phyloP scores from a whole-genome alignment of 2,329 filamentous ascomycete genomes.

The Cucurbitaria berberidis region DNA sequence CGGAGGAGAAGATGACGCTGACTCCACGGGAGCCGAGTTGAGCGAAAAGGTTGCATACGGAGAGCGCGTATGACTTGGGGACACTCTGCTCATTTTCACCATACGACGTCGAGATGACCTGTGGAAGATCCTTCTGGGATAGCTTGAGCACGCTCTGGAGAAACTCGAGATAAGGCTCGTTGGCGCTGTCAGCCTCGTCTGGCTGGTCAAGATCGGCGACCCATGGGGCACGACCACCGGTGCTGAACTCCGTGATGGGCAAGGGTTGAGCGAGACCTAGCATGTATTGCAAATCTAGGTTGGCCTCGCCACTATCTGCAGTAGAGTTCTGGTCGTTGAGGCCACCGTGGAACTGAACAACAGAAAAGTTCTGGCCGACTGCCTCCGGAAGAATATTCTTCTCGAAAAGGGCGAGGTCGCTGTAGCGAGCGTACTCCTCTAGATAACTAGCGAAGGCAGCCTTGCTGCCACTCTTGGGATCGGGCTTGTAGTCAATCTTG shows the following conservation, averaged over 20 bases:
- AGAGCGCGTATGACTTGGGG: constrained; percentile 64
- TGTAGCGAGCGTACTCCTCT: constrained; percentile 57
- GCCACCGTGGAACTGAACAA: constrained; percentile 37
- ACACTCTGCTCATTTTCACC: constrained; percentile 70
- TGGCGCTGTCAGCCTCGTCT: constrained; percentile 54
- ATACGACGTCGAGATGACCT: constrained; percentile 69
- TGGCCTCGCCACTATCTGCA: constrained; percentile 58
- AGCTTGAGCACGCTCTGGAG: constrained; percentile 63
- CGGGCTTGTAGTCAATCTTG: constrained; percentile 57
- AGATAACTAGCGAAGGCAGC: constrained; percentile 61
- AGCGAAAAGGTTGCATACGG: constrained; percentile 67
- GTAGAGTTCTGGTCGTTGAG: constrained; percentile 30
- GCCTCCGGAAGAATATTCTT: constrained; percentile 44
- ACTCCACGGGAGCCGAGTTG: constrained; percentile 71
- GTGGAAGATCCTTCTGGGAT: constrained; percentile 59
- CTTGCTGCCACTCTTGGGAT: constrained; percentile 54
- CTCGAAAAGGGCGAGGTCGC: constrained; percentile 54
- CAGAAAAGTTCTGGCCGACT: constrained; percentile 54
- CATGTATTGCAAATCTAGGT: constrained; percentile 68
- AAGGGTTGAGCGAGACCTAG: constrained; percentile 60
- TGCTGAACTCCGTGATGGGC: constrained; percentile 64
- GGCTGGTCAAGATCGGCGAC: constrained; percentile 56
- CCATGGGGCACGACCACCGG: constrained; percentile 62
- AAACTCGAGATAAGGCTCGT: constrained; percentile 72
- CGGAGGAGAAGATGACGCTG: constrained; percentile 65